Evolutionary conservation across 768 basidiomycete genomes (phyloP).

Genomic region (Infundibulicybe gibba): DNA sequence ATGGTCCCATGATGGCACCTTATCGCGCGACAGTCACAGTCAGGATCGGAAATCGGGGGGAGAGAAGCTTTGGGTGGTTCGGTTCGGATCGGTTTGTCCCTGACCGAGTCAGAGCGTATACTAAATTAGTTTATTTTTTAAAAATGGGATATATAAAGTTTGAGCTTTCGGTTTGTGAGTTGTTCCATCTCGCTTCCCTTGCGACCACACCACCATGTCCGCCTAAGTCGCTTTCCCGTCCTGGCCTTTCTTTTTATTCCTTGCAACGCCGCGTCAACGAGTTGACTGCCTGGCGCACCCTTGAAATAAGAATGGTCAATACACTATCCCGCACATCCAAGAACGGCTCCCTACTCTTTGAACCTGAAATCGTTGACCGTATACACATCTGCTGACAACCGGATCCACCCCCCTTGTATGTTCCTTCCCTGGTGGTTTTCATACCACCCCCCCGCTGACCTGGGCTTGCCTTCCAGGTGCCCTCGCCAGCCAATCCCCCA

Average conservation of each 20-base stretch:
- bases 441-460: background rate
- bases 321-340: slow-evolving; percentile 76
- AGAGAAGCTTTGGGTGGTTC: background rate
- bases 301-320: slow-evolving; percentile 68
- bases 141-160: slow-evolving; percentile 20
- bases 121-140: slow-evolving; percentile 13
- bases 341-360: slow-evolving; percentile 85
- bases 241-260: slow-evolving; percentile 27
- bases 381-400: slow-evolving; percentile 56
- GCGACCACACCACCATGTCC: slow-evolving; percentile 38
- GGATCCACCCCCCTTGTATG: slow-evolving; percentile 16
- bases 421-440: slow-evolving; percentile 4
- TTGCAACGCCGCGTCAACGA: slow-evolving; percentile 30
- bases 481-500: slow-evolving; percentile 12
- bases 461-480: slow-evolving; percentile 8
- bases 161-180: slow-evolving; percentile 12
- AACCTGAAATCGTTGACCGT: slow-evolving; percentile 84
- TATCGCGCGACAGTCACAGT: slow-evolving; percentile 10
- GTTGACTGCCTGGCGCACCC: slow-evolving; percentile 34
- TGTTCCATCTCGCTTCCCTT: slow-evolving; percentile 13
- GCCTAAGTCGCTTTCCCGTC: slow-evolving; percentile 24
- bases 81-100: slow-evolving; percentile 10
- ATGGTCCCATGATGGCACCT: slow-evolving; percentile 16
- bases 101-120: slow-evolving; percentile 2
- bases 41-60: slow-evolving; percentile 7